These are phyloP conservation scores for Candida railenensis DNA, from an alignment of 805 yeast genomes.

Conservation along the genomic window DNA sequence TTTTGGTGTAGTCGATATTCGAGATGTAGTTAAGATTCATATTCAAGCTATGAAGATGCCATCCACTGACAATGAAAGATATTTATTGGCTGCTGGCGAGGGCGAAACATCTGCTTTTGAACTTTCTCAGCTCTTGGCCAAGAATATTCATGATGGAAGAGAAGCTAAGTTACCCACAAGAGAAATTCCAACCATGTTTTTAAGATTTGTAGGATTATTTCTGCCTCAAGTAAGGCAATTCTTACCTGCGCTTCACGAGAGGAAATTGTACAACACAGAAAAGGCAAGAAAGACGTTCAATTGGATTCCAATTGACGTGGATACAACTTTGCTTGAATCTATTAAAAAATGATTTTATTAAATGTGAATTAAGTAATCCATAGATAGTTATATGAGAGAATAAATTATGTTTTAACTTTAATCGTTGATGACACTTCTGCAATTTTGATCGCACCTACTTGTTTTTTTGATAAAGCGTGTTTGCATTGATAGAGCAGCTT, in stretches of 20 bases:
- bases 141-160: background rate
- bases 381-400: too few relatives aligned
- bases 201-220: background rate
- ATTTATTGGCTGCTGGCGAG: conserved; percentile 12
- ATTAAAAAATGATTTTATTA: too few relatives aligned
- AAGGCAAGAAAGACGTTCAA: background rate
- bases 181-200: background rate
- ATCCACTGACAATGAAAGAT: conserved; percentile 31
- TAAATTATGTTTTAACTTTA: too few relatives aligned
- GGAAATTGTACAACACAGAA: background rate
- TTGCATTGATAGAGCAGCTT: too few relatives aligned
- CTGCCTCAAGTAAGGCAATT: background rate
- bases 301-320: background rate
- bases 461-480: too few relatives aligned
- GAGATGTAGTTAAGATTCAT: conserved; percentile 35
- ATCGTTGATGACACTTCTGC: too few relatives aligned
- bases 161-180: background rate
- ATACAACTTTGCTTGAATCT: background rate
- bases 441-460: too few relatives aligned
- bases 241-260: background rate
- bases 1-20: conserved; percentile 27
- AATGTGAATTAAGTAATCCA: too few relatives aligned
- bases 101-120: background rate
- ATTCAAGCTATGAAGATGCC: conserved; percentile 31
- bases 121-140: background rate